phyloP scores from a whole-genome alignment of 192 early-diverging fungal genomes.

The Coemansia sp. region DNA sequence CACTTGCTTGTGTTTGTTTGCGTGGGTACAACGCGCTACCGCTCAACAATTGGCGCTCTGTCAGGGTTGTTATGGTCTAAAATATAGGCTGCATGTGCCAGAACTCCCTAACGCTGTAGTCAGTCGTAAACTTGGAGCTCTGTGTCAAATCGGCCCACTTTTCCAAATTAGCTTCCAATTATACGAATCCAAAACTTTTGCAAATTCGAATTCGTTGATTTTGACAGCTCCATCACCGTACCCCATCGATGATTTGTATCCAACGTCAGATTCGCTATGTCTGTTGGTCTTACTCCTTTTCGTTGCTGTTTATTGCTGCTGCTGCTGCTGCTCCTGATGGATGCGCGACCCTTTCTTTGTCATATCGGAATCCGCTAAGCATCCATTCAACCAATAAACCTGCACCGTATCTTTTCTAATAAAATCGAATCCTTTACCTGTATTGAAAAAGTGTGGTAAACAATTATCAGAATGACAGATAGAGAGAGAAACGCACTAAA shows the following conservation, averaged over 20 bases:
- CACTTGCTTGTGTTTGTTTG: too few species aligned
- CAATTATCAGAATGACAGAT: background rate
- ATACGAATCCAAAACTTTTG: background rate
- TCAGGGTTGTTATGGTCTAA: too few species aligned
- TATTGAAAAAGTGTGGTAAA: constrained; percentile 7
- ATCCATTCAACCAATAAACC: background rate
- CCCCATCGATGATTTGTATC: too few species aligned
- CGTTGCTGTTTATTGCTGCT: background rate
- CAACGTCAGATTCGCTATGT: background rate
- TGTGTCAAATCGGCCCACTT: too few species aligned
- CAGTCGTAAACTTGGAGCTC: too few species aligned
- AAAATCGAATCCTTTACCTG: constrained; percentile 15
- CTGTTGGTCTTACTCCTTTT: background rate
- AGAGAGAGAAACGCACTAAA: background rate
- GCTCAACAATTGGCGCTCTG: too few species aligned
- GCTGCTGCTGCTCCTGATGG: constrained; percentile 1
- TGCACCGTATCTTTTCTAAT: background rate
- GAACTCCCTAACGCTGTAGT: too few species aligned
- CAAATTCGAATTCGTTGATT: background rate
- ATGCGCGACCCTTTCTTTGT: constrained; percentile 2
- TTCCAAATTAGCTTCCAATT: background rate
- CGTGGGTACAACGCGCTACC: too few species aligned
- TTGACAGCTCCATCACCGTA: background rate
- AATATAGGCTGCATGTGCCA: too few species aligned
- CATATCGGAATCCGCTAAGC: background rate